phyloP scores from a whole-genome alignment of 2,329 filamentous ascomycete species.

The Clarireedia homoeocarpa region DNA sequence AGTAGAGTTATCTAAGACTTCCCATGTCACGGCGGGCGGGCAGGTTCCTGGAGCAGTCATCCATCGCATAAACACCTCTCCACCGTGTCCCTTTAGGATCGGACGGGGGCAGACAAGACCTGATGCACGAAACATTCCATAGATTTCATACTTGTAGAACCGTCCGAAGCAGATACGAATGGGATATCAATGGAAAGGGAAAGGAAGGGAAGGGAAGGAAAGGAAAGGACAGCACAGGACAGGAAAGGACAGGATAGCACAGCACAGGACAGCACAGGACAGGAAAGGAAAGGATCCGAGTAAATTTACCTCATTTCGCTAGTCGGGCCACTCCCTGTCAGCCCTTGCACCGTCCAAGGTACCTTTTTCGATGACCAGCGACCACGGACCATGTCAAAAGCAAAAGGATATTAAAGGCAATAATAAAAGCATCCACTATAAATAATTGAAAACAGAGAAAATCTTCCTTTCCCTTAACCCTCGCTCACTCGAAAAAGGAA shows the following conservation, averaged over 20 bases:
- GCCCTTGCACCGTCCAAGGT: no score
- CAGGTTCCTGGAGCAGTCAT: no score
- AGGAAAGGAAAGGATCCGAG: background rate
- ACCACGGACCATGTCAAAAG: background rate
- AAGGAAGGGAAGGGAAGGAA: background rate
- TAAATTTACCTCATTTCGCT: slow-evolving; percentile 8
- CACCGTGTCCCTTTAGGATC: no score
- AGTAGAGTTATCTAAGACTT: no score
- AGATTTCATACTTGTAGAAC: no score
- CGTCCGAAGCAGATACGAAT: no score
- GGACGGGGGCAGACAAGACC: no score
- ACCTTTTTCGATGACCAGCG: no score
- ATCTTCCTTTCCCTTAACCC: background rate
- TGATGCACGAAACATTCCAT: no score
- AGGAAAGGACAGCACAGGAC: background rate
- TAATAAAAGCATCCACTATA: background rate
- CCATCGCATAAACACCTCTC: no score
- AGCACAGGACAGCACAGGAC: background rate
- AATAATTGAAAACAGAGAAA: background rate
- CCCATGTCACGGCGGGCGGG: no score
- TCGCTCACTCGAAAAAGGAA: slow-evolving; percentile 7
- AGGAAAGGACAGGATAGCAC: no score
- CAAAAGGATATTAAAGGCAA: background rate
- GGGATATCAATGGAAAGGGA: background rate
- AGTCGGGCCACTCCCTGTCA: background rate